phyloP scores from a whole-genome alignment of 805 yeast genomes.

The Metschnikowia vanudenii region DNA sequence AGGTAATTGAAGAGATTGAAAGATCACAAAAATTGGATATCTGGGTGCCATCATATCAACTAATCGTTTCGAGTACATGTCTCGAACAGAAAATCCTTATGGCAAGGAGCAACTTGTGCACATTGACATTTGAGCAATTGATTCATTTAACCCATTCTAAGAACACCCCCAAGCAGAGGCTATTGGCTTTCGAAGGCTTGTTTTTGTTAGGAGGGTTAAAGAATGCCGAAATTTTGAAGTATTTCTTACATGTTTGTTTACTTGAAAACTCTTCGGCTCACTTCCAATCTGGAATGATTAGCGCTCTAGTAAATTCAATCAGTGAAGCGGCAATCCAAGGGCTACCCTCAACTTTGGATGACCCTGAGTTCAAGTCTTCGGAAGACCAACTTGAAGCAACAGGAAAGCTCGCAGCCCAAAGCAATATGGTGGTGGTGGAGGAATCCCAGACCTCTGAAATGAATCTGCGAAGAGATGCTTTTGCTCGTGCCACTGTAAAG shows the following conservation, averaged over 20 bases:
- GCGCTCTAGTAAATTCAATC: slow-evolving; percentile 48
- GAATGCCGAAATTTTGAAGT: slow-evolving; percentile 56
- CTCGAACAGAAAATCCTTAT: slow-evolving; percentile 59
- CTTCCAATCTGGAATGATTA: slow-evolving; percentile 50
- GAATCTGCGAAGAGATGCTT: slow-evolving; percentile 57
- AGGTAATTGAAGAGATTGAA: slow-evolving; percentile 61
- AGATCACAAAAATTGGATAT: slow-evolving; percentile 77
- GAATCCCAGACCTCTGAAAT: slow-evolving; percentile 46
- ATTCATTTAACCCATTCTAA: slow-evolving; percentile 50
- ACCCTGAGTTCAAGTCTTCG: slow-evolving; percentile 55
- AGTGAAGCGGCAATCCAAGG: slow-evolving; percentile 70
- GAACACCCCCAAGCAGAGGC: slow-evolving; percentile 52
- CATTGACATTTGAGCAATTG: slow-evolving; percentile 53
- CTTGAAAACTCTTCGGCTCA: slow-evolving; percentile 50
- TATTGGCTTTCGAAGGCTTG: slow-evolving; percentile 69
- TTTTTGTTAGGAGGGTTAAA: slow-evolving; percentile 75
- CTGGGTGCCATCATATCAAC: slow-evolving; percentile 77
- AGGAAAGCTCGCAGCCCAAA: slow-evolving; percentile 9
- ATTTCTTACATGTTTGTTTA: slow-evolving; percentile 56
- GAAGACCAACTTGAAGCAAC: slow-evolving; percentile 24
- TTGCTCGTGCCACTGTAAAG: slow-evolving; percentile 60
- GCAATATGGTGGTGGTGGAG: slow-evolving; percentile 55
- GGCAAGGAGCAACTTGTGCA: slow-evolving; percentile 52
- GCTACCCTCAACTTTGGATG: slow-evolving; percentile 55
- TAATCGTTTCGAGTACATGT: slow-evolving; percentile 53